Conservation (phyloP, 129 eudicot species). For the Saposhnikovia divaricata region DNA sequence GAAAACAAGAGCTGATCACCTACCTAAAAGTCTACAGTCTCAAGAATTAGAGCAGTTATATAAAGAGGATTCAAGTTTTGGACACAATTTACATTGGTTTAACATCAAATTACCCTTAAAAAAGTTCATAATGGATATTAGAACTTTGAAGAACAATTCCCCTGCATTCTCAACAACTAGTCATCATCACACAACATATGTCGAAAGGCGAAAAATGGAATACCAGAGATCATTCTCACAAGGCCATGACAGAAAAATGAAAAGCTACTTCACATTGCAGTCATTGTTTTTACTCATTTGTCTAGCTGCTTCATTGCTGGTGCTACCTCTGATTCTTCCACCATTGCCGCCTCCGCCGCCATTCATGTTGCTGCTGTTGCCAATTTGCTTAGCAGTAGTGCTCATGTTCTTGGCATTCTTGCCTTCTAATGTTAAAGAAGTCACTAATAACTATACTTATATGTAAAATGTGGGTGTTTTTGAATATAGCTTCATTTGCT, state of each 20-base stretch:
- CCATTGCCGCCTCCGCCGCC: slow-evolving; percentile 11
- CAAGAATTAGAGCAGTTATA: background rate
- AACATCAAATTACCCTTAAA: too few species aligned
- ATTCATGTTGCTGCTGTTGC: slow-evolving; percentile 4
- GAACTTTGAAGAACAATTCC: background rate
- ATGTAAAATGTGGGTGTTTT: slow-evolving; percentile 7
- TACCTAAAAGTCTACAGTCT: too few species aligned
- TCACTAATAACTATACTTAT: slow-evolving; percentile 14
- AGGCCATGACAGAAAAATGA: slow-evolving; percentile 1
- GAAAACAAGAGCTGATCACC: background rate
- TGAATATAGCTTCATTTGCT: background rate
- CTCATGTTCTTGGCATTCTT: slow-evolving; percentile 12
- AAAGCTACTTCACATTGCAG: slow-evolving; percentile 2
- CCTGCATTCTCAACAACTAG: background rate
- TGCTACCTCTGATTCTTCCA: slow-evolving; percentile 1
- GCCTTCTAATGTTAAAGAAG: slow-evolving; percentile 8
- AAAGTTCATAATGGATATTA: background rate
- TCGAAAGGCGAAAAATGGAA: slow-evolving; percentile 2
- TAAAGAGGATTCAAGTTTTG: too few species aligned
- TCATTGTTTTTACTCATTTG: background rate
- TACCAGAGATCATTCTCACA: slow-evolving; percentile 9
- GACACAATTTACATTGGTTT: too few species aligned
- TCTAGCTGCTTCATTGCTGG: background rate
- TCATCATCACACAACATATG: background rate
- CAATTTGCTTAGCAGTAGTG: background rate